Base-by-base conservation (phyloP, 345 rosid species). In the Lumnitzera littorea region DNA sequence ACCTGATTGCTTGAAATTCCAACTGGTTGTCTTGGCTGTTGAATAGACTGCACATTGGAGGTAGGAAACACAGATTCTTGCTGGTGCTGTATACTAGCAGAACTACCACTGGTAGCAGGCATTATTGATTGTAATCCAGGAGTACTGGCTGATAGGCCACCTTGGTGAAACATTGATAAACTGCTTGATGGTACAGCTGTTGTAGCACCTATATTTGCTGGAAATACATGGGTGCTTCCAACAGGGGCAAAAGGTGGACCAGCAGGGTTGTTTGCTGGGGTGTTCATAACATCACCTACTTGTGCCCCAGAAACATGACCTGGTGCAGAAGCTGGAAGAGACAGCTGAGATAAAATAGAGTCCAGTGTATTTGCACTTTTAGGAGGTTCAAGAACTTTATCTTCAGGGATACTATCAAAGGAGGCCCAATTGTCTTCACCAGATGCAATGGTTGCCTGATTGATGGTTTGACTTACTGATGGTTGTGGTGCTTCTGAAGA, bases 281-380 rank as follows among this genome's bases (percentile, higher is more conserved):
- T 36, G 1, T 9, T 36, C 43, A 36, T 36, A 36, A 36, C 43
- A 36, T 36, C 10, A 36, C 43, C 11, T 36, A 7, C 43, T 4
- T 2, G 10, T 36, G 43, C 11, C 43, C 80, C 43, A 36, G 43
- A 36, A 36, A 36, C 43, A 36, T 36, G 83, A 74, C 73, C 80
- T 20, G 85, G 77, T 50, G 68, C 72, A 15, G 92, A 68, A 62
- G 81, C 64, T 60, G 87, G 79, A 58, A 68, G 69, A 6, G 86
- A 69, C 66, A 94, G 72, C 72, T 84, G 92, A 13, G 91, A 90
- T 50, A 94, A 80, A 74, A 86, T 84, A 67, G 96, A 87, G 66
- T 88, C 95, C 67, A 94, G 58, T 48, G 86, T 72, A 78, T 73
- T 83, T 59, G 77, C 72, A 64, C 50, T 81, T 66, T 79, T 80